Base-by-base conservation (phyloP, 2,329 filamentous ascomycete species). In the Claviceps africana region DNA sequence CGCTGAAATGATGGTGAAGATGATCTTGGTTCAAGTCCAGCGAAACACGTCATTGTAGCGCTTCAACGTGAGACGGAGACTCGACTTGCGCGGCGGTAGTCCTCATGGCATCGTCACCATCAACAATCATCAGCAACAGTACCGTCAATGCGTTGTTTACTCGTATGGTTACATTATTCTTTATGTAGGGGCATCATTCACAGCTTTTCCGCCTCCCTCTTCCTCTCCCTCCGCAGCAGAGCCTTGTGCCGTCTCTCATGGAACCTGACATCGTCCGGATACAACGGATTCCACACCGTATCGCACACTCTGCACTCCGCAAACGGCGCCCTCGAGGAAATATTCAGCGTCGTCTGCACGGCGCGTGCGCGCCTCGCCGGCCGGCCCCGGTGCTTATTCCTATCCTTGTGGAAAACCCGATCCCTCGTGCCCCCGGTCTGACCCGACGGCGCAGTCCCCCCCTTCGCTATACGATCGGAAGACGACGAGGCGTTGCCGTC, bases 301-400 rank as follows among this genome's bases (percentile, higher is more conserved):
- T 71, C 62, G 55, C 71, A 73, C 2, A 65, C 53, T 48, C 64
- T 70, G 55, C 71, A 73, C 51, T 73, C 70, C 2, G 68, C 65
- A 54, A 73, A 72, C 1, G 70, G 60, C 3, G 69, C 67, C 28
- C 67, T 64, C 1, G 65, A 62, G 0, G 71, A 72, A 2, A 73
- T 60, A 35, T 73, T 72, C n/a, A 73, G 62, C 1, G 70, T 73
- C 1, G 68, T 73, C 49, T 73, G 71, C 1, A 72, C 60, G 64
- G 51, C 1, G 56, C n/a, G 45, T 10, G 4, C 6, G 13, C 44
- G 44, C 43, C 30, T 45, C 15, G 21, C n/a, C 43, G 42, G 17
- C 25, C 43, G 3, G 17, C 3, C 2, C 43, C 43, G 43, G 6
- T 9, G 15, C 28, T 47, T 55, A 28, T 33, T 19, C 48, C 54